Base-by-base conservation (phyloP, 23 red algal species). In the Gracilaria domingensis region DNA sequence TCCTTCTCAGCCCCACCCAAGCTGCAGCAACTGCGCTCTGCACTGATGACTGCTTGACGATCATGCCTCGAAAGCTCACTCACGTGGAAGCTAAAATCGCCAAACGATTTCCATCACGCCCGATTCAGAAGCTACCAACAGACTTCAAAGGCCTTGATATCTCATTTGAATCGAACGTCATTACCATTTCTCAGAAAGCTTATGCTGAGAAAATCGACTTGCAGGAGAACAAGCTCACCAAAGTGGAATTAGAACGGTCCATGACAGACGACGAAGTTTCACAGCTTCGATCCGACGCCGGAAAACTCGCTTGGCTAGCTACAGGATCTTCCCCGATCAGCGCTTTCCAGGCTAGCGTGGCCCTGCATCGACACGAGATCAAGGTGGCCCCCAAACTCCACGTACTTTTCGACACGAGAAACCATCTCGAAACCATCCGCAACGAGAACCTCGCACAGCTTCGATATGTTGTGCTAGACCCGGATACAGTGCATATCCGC, bases 141-240 rank as follows among this genome's bases (percentile, higher is more conserved):
- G 81, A 85, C 12, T 85, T 66, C 33, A 85, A 85, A 85, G 57
- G 56, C 9, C 18, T 69, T 4, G 56, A 69, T 0, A 70, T 85
- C 20, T 8, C n/a, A 4, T 44, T n/a, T n/a, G 34, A 62, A 0
- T 23, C 11, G 4, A 39, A 17, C 4, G 28, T 38, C 9, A 40
- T 85, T 26, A 67, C 12, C 12, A 65, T 85, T 29, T 66, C 81
- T 2, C 34, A 85, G 42, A 66, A 26, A 11, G 2, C 29, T 1
- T 85, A 85, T 14, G 59, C 38, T 12, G 18, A 4, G 0, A 77
- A 44, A 7, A 24, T 25, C 8, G 1, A 1, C 34, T 5, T 53
- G 7, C 39, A 3, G 2, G 2, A 6, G 17, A 8, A 83, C 0
- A 23, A 29, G 33, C 20, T 11, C 0, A 56, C 80, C 6, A 83